Percentiles rank a stretch among this genome's conserved stretches.
These are phyloP conservation scores for Zea mays DNA, from an alignment of 176 grass and related monocot genomes.

Conservation along the genomic window Zm-B73-REFERENCE-NAM-5.0 NC_050096.1:233998501-233999000, in stretches of 20 bases:
- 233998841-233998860: background rate
- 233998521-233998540: constrained; percentile 15
- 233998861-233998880: background rate
- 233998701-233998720: background rate
- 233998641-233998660: constrained; percentile 1
- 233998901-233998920: too few species aligned
- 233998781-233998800: background rate
- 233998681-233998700: background rate
- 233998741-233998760: too few species aligned
- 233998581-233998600: background rate
- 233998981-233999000: too few species aligned
- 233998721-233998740: background rate
- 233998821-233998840: background rate
- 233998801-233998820: background rate
- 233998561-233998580: background rate
- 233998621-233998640: background rate
- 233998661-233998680: background rate
- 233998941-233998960: too few species aligned
- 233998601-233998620: background rate
- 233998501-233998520: constrained; percentile 5
- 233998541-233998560: constrained; percentile 33
- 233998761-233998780: background rate
- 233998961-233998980: too few species aligned
- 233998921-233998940: too few species aligned
- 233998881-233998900: too few species aligned